Evolutionary conservation across 176 grass and related monocot species (phyloP).

Genomic region (Rhynchospora breviuscula): DNA sequence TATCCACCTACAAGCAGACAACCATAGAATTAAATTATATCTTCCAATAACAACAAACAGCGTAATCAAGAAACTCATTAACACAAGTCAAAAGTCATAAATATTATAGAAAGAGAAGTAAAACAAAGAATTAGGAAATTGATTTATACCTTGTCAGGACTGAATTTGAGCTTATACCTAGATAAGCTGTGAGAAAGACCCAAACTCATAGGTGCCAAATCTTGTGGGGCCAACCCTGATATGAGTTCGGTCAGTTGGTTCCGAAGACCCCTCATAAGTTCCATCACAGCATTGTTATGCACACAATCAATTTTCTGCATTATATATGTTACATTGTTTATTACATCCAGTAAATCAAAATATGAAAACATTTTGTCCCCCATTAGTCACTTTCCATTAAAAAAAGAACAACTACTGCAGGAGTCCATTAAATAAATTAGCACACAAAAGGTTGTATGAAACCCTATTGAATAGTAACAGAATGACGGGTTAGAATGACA

Average conservation of each 20-base stretch:
- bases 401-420: background rate
- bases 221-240: slow-evolving; percentile 68
- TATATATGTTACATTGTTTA: background rate
- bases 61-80: background rate
- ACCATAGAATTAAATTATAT: background rate
- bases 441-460: background rate
- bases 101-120: background rate
- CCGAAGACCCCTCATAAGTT: slow-evolving; percentile 85
- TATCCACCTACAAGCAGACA: slow-evolving; percentile 56
- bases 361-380: background rate
- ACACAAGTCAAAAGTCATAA: background rate
- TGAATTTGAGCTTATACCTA: slow-evolving; percentile 95
- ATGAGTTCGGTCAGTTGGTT: slow-evolving; percentile 83
- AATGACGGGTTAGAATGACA: background rate
- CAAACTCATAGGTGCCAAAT: slow-evolving; percentile 81
- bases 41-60: background rate
- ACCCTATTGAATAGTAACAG: background rate
- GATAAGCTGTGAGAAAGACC: slow-evolving; percentile 87
- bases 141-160: slow-evolving; percentile 68
- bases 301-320: slow-evolving; percentile 87
- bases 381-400: background rate
- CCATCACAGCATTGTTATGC: slow-evolving; percentile 81
- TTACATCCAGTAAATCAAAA: background rate
- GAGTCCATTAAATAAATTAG: background rate
- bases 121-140: background rate